phyloP scores from a whole-genome alignment of 2,329 filamentous ascomycete genomes.

The Allantophomopsis lycopodina region DNA sequence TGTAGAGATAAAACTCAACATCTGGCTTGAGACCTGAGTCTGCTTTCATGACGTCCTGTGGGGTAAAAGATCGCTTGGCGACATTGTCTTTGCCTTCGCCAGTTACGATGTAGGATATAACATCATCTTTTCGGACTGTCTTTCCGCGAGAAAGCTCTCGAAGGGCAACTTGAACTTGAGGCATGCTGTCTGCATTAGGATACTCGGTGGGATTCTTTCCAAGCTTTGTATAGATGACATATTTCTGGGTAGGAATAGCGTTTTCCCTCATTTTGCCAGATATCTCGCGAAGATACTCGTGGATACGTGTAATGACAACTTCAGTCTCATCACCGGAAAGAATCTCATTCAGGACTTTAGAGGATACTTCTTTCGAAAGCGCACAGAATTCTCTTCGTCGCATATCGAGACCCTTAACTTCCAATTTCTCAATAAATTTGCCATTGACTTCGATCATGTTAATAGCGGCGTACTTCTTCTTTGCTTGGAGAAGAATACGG shows the following conservation, averaged over 20 bases:
- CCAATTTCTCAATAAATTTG: slow-evolving; percentile 86
- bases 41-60: slow-evolving; percentile 69
- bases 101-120: slow-evolving; percentile 92
- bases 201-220: slow-evolving; percentile 91
- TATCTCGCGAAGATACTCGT: slow-evolving; percentile 84
- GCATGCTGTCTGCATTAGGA: slow-evolving; percentile 89
- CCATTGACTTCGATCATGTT: slow-evolving; percentile 83
- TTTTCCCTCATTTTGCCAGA: slow-evolving; percentile 75
- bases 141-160: slow-evolving; percentile 80
- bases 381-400: slow-evolving; percentile 92
- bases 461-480: slow-evolving; percentile 98
- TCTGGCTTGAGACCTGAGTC: slow-evolving; percentile 70
- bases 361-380: slow-evolving; percentile 88
- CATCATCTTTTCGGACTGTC: slow-evolving; percentile 80
- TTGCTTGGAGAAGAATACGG: slow-evolving; percentile 83
- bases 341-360: slow-evolving; percentile 81
- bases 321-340: slow-evolving; percentile 89
- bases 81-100: slow-evolving; percentile 49
- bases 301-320: slow-evolving; percentile 74
- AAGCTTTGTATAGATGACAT: slow-evolving; percentile 95
- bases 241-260: slow-evolving; percentile 65
- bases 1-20: slow-evolving; percentile 95
- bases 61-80: slow-evolving; percentile 79
- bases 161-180: slow-evolving; percentile 89
- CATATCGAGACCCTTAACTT: slow-evolving; percentile 98